These are phyloP conservation scores for Porphyrellus cyaneotinctus DNA, from an alignment of 768 basidiomycete genomes.

Conservation along the genomic window DNA sequence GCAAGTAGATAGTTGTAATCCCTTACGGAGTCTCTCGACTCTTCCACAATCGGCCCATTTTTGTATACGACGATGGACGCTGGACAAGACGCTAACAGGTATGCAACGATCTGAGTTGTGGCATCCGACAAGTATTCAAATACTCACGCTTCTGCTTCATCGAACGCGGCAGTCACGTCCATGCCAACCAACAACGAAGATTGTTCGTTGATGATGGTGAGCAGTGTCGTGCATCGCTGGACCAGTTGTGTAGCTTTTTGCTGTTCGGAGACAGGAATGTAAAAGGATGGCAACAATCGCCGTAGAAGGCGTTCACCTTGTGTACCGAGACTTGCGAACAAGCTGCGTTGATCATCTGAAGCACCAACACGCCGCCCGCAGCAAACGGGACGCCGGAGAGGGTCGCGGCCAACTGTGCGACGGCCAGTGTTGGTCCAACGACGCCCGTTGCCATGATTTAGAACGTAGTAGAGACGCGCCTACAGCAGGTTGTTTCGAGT, in stretches of 20 bases:
- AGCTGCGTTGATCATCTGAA: constrained; percentile 42
- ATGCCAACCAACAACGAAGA: constrained; percentile 36
- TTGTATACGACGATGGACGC: constrained; percentile 36
- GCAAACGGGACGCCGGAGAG: constrained; percentile 44
- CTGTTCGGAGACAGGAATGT: constrained; percentile 24
- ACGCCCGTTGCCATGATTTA: constrained; percentile 16
- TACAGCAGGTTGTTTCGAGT: background rate
- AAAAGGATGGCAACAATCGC: background rate
- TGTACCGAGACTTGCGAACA: constrained; percentile 46
- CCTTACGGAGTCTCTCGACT: constrained; percentile 39
- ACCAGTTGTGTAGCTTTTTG: constrained; percentile 41
- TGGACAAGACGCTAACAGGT: constrained; percentile 38
- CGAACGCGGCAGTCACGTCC: constrained; percentile 37
- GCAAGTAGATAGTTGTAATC: background rate
- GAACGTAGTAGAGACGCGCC: background rate
- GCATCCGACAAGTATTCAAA: background rate
- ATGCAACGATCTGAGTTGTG: background rate
- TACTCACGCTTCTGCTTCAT: constrained; percentile 44
- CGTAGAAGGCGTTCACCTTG: constrained; percentile 37
- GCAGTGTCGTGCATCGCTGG: constrained; percentile 38
- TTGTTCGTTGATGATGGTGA: constrained; percentile 40
- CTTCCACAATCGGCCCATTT: constrained; percentile 39
- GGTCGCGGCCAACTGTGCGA: constrained; percentile 42
- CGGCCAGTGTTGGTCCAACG: constrained; percentile 22
- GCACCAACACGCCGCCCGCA: constrained; percentile 38